Evolutionary conservation across 2,329 filamentous ascomycete genomes (phyloP).

Genomic region (Fusarium sp.): DNA sequence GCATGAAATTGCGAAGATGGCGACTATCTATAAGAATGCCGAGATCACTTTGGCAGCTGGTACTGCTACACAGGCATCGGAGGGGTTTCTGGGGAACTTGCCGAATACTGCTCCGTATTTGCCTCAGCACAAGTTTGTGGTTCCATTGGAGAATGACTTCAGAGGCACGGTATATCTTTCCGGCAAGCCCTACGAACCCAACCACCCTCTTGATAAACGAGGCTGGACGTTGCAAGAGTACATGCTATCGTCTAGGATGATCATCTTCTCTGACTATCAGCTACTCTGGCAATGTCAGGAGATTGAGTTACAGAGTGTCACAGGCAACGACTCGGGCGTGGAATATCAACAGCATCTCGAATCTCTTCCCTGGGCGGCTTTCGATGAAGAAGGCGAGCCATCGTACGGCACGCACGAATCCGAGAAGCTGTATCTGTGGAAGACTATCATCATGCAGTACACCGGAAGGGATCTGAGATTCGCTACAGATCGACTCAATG

Average conservation of each 20-base stretch:
- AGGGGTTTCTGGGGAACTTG: accelerated
- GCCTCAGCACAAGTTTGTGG: accelerated
- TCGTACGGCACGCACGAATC: neutral
- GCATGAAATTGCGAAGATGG: neutral
- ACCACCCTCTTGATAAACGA: neutral
- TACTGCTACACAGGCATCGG: neutral
- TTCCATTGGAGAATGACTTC: accelerated
- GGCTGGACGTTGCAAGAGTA: conserved; percentile 6
- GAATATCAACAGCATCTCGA: neutral
- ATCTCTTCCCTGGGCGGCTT: neutral
- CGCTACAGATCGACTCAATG: neutral
- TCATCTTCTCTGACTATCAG: conserved; percentile 8
- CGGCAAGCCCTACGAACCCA: accelerated
- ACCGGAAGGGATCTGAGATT: accelerated
- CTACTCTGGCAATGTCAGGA: conserved; percentile 10
- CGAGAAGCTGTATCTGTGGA: neutral
- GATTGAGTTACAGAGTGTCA: neutral
- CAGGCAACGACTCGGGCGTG: accelerated
- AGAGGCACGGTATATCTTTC: neutral
- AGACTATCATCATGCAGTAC: neutral
- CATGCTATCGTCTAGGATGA: neutral
- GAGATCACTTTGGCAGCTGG: neutral
- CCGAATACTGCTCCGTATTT: accelerated
- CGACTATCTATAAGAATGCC: neutral
- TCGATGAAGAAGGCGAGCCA: accelerated